These are phyloP conservation scores for Gleditsia sinensis DNA, from an alignment of 306 rosid species.

Conservation along the genomic window DNA sequence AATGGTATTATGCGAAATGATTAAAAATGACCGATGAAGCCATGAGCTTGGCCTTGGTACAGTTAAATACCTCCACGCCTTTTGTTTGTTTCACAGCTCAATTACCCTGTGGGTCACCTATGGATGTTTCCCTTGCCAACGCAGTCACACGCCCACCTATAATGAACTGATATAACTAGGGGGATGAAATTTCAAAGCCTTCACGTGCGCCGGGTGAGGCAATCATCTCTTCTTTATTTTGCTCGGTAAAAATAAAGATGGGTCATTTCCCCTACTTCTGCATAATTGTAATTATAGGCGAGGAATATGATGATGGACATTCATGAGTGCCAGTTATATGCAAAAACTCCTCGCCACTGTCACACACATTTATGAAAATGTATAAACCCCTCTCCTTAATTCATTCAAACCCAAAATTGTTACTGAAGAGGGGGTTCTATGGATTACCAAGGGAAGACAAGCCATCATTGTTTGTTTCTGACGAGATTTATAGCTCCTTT, in stretches of 20 bases:
- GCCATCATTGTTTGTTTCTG: conserved; percentile 87
- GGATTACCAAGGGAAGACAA: conserved; percentile 47
- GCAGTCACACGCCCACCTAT: conserved; percentile 51
- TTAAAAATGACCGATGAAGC: conserved; percentile 73
- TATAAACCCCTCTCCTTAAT: conserved; percentile 42
- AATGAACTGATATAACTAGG: conserved; percentile 41
- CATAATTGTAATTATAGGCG: conserved; percentile 92
- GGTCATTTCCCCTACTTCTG: conserved; percentile 70
- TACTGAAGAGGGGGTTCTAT: conserved; percentile 54
- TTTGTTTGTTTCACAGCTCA: conserved; percentile 34
- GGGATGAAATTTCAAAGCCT: conserved; percentile 54
- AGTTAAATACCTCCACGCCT: conserved; percentile 26
- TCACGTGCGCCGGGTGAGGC: conserved; percentile 65
- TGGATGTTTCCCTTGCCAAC: conserved; percentile 40
- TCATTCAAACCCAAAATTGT: conserved; percentile 38
- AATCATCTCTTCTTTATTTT: conserved; percentile 46
- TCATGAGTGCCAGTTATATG: conserved; percentile 75
- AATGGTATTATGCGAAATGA: conserved; percentile 93
- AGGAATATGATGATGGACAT: conserved; percentile 75
- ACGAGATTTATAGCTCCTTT: conserved; percentile 57
- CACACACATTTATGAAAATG: conserved; percentile 65
- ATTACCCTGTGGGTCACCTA: conserved; percentile 51
- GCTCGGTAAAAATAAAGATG: conserved; percentile 57
- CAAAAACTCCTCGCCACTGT: conserved; percentile 52
- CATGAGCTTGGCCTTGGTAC: conserved; percentile 33